Conservation (phyloP, 495 filamentous ascomycete genomes). For the Neurospora sp. region DNA sequence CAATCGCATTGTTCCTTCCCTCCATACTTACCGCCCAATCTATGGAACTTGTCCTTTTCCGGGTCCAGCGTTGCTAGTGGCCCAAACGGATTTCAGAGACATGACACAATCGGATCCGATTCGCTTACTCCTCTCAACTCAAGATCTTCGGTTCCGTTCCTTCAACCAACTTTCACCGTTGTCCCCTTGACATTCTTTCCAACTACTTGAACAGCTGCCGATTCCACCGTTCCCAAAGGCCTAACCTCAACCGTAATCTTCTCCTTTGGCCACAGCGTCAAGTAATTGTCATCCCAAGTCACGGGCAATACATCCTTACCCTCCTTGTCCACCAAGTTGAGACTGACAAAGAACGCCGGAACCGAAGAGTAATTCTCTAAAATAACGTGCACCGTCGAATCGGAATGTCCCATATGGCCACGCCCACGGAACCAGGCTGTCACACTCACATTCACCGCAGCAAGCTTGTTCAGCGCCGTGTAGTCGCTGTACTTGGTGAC, state of each 20-base stretch:
- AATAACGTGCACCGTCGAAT: slow-evolving; percentile 12
- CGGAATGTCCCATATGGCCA: neutral
- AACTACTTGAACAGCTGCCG: slow-evolving; percentile 1
- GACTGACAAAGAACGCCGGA: slow-evolving; percentile 47
- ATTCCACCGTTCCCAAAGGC: neutral
- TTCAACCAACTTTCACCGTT: neutral
- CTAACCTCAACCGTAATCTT: slow-evolving; percentile 19
- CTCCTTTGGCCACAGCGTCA: slow-evolving; percentile 51
- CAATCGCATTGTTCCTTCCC: neutral
- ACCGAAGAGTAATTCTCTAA: slow-evolving; percentile 43
- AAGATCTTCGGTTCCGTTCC: neutral
- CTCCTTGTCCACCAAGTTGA: slow-evolving; percentile 34
- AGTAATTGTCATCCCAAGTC: slow-evolving; percentile 53
- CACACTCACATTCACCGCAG: slow-evolving; percentile 25
- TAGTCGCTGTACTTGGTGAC: slow-evolving; percentile 44
- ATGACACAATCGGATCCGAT: no score
- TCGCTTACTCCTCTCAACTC: no score
- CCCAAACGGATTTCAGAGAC: no score
- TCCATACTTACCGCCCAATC: neutral
- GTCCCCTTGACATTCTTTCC: slow-evolving; percentile 13
- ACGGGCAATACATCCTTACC: slow-evolving; percentile 40
- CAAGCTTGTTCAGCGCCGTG: slow-evolving; percentile 35
- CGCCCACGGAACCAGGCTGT: slow-evolving; percentile 1
- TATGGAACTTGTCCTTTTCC: neutral
- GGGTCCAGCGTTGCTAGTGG: no score